These are phyloP conservation scores for Globisporangium cederbergense DNA, from an alignment of 352 stramenopile genomes.

Conservation along the genomic window DNA sequence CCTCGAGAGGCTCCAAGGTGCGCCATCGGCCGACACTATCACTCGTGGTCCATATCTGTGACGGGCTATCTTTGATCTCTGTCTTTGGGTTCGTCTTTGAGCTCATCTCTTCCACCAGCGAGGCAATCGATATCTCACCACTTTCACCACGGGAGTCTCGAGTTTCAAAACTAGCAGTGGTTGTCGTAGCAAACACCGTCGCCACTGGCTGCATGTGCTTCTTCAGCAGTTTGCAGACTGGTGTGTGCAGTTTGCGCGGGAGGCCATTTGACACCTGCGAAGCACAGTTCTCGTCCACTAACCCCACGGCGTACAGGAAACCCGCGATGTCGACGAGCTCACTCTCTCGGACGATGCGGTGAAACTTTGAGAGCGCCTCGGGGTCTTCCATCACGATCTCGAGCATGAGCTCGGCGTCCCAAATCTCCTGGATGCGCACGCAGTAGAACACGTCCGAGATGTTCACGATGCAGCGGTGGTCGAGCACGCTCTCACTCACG, in stretches of 20 bases:
- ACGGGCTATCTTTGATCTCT: not conserved
- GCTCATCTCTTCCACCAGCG: not conserved
- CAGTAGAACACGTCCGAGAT: slow-evolving; percentile 51
- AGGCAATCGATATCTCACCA: slow-evolving; percentile 9
- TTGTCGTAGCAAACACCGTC: not conserved
- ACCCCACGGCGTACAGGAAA: slow-evolving; percentile 24
- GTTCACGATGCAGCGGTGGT: slow-evolving; percentile 51
- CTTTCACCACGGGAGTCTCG: not conserved
- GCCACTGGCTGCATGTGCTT: slow-evolving; percentile 18
- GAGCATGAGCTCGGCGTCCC: slow-evolving; percentile 60
- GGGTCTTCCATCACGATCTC: slow-evolving; percentile 56
- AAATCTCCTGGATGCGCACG: slow-evolving; percentile 54
- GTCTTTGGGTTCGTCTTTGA: not conserved
- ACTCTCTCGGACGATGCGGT: slow-evolving; percentile 26
- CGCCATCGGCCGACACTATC: not conserved
- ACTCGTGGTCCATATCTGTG: not conserved
- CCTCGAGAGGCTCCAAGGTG: slow-evolving; percentile 2
- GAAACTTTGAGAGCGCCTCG: slow-evolving; percentile 32
- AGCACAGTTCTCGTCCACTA: slow-evolving; percentile 16
- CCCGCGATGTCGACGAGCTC: slow-evolving; percentile 32
- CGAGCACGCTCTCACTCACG: slow-evolving; percentile 31
- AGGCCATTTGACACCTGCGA: slow-evolving; percentile 30
- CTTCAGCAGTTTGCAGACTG: slow-evolving; percentile 28
- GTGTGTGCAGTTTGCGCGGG: slow-evolving; percentile 20
- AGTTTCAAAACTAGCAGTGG: not conserved